Evolutionary conservation across 1,139 yeast species (phyloP), one percentile per base, ranked within the genome.

Genomic region (Magnusiomyces magnusii): DNA sequence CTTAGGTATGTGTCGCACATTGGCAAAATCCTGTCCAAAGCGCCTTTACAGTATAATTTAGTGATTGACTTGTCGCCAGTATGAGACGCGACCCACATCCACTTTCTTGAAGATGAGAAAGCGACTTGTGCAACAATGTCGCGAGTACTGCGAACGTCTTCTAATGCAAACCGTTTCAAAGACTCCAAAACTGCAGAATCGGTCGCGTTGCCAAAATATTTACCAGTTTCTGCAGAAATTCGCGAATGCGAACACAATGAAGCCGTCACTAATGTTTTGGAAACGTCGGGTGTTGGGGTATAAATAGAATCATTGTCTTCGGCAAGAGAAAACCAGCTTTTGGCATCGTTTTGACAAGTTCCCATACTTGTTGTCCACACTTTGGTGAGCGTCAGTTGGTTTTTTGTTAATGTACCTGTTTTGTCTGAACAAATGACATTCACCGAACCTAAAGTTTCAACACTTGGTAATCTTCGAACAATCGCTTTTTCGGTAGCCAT

Each of bases 401-500:
- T 93, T 72, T 91, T 95, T 0, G 99, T 93, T 60, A 93, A 79
- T 15, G 99, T 93, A 61, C 99, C 99, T 0, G 99, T 92, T 69
- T 92, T 92, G 75, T 92, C 98, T 24, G 95, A 84, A 71, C 98
- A 92, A 66, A 92, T 90, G 47, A 92, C 97, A 69, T 91, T 91
- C 53, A 92, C 98, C 56, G 95, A 87, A 2, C 98, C 98, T 66
- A 92, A 79, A 2, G 98, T 93, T 75, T 93, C 99, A 47, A 93
- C 98, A 67, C 95, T 85, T 17, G 98, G 98, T 63, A 93, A 78
- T 66, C 97, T 82, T 68, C 92, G 86, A 58, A 93, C 96, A 68
- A 93, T 93, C 2, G 97, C 98, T 68, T 86, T 87, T 65, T 91
- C 85, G 58, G 83, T 84, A 2, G 98, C 97, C 98, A 93, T 93